Evolutionary conservation across 345 rosid species (phyloP), one percentile per base, ranked within the genome.

Genomic region (Theobroma cacao): DNA sequence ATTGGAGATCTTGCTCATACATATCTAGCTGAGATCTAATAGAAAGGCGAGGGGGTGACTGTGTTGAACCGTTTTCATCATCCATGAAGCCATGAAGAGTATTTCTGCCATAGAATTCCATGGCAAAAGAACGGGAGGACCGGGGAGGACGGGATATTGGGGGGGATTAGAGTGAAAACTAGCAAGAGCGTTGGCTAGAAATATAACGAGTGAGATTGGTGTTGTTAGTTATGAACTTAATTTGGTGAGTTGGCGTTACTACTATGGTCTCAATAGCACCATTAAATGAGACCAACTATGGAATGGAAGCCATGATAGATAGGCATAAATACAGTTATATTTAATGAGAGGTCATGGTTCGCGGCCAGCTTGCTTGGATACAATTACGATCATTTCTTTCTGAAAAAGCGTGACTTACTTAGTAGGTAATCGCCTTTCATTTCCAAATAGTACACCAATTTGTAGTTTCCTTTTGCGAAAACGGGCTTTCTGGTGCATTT

Each of bases 61-160:
- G 72, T 1, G 62, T 22, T 58, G 60, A 43, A 9, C 26, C 62
- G 58, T 45, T 60, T 24, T 85, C 87, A 50, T 80, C 86, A 52
- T 82, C 77, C 47, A 75, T 64, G 74, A 76, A 84, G 47, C 80
- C 65, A 13, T 68, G 64, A 59, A 82, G 63, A 72, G 55, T 34
- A 53, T 76, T 20, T 71, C 61, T 78, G 61, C 80, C 81, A 56
- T 80, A 76, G 67, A 82, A 72, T 60, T 81, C 86, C 90, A 85
- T 83, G 75, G 78, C 77, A 77, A 45, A 12, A 13, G 36, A 12
- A 40, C 7, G 8, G 8, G 33, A 60, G 11, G 40, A n/a, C n/a
- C n/a, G n/a, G 7, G 20, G 10, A 14, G 17, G 33, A 30, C n/a
- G 61, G 28, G 17, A 17, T 30, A 18, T 9, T 18, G 59, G 11